A percentile compares a stretch with the other conserved stretches of the same genome.
Conservation (phyloP, 2,329 filamentous ascomycete genomes). For the Hirsutella thompsonii region DNA sequence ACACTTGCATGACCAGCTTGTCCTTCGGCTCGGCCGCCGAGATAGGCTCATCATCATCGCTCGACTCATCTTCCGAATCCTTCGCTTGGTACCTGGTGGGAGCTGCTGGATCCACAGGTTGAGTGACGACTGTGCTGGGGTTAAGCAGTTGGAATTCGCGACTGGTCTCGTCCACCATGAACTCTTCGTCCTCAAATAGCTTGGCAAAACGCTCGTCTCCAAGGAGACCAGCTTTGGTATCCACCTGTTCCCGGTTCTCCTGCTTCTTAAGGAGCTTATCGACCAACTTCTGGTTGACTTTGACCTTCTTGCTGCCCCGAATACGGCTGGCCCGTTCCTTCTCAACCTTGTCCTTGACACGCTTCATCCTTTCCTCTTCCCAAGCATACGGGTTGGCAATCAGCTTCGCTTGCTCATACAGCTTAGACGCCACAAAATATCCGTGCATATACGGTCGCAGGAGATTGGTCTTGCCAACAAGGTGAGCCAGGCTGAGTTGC, state of each 20-base stretch:
- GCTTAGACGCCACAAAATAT: constrained; percentile 88
- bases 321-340: constrained; percentile 95
- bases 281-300: constrained; percentile 78
- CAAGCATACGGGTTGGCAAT: constrained; percentile 91
- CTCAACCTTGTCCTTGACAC: constrained; percentile 87
- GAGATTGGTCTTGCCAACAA: constrained; percentile 81
- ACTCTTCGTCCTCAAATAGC: constrained; percentile 88
- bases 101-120: constrained; percentile 20
- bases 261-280: constrained; percentile 59
- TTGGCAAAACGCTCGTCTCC: constrained; percentile 76
- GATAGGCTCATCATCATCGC: constrained; percentile 21
- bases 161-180: constrained; percentile 79
- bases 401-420: constrained; percentile 89
- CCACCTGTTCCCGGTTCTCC: constrained; percentile 44
- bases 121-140: constrained; percentile 55
- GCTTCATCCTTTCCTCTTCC: constrained; percentile 84
- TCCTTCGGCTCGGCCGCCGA: constrained; percentile 15
- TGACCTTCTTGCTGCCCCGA: constrained; percentile 89
- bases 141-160: constrained; percentile 82
- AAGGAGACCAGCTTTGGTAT: constrained; percentile 53
- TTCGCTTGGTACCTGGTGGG: constrained; percentile 23
- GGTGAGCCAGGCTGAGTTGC: constrained; percentile 72
- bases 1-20: constrained; percentile 52
- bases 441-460: constrained; percentile 97
- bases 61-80: constrained; percentile 31